A percentile compares a stretch with the other conserved stretches of the same genome.
Conservation (phyloP, 345 rosid species). For the Aurinia saxatilis region DNA sequence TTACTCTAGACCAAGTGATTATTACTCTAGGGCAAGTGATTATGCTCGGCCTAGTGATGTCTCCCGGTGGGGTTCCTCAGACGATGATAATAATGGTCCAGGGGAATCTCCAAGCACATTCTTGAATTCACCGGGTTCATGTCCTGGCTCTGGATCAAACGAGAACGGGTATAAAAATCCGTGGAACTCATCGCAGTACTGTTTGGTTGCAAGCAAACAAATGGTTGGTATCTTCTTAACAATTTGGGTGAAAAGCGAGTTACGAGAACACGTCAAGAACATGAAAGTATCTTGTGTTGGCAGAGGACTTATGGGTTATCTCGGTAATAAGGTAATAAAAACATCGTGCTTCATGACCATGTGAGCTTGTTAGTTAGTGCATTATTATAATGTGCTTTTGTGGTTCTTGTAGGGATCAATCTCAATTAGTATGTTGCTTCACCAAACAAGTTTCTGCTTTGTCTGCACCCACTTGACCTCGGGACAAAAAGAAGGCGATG, state of each 20-base stretch:
- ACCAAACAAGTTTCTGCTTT: conserved; percentile 91
- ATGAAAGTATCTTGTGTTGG: conserved; percentile 98
- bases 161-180: conserved; percentile 62
- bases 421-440: conserved; percentile 87
- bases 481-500: conserved; percentile 96
- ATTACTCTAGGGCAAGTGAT: conserved; percentile 68
- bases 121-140: conserved; percentile 58
- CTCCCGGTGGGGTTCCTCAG: conserved; percentile 90
- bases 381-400: background rate
- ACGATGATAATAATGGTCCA: conserved; percentile 82
- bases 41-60: conserved; percentile 85
- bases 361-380: background rate
- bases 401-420: conserved; percentile 79
- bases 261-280: conserved; percentile 78
- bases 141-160: conserved; percentile 40
- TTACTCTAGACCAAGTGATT: conserved; percentile 61
- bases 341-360: background rate
- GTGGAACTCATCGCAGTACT: conserved; percentile 79
- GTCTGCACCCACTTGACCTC: conserved; percentile 92
- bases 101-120: conserved; percentile 90
- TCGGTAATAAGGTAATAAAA: conserved; percentile 91
- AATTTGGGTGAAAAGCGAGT: conserved; percentile 86
- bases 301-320: conserved; percentile 98
- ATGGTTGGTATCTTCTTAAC: conserved; percentile 98
- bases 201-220: conserved; percentile 87